Percentiles rank a stretch among this genome's conserved stretches.
Conservation (phyloP, 1,139 yeast genomes). For the Geotrichum europaeum region DNA sequence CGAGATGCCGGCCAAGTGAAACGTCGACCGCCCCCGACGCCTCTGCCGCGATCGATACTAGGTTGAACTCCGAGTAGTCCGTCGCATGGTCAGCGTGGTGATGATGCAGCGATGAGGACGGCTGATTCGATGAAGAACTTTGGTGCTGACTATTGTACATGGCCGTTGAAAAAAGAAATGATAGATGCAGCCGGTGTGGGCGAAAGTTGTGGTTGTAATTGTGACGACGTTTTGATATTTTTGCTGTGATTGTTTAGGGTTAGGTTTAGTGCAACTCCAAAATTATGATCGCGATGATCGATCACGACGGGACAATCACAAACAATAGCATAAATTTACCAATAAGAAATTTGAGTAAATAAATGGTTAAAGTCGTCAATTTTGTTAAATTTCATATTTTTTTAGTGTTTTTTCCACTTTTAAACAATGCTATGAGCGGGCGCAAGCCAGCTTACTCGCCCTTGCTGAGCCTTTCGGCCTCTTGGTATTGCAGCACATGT, state of each 20-base stretch:
- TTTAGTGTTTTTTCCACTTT: too few species aligned
- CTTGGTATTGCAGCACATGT: slow-evolving; percentile 24
- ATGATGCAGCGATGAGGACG: neutral
- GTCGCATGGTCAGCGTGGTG: slow-evolving; percentile 1
- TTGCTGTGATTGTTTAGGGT: neutral
- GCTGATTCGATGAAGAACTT: neutral
- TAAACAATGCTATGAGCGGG: neutral
- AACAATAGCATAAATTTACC: neutral
- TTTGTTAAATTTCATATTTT: neutral
- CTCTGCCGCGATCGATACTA: slow-evolving; percentile 19
- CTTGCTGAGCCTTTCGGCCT: slow-evolving; percentile 8
- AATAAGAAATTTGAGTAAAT: neutral
- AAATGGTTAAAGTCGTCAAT: neutral
- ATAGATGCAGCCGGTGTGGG: slow-evolving; percentile 3
- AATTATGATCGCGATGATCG: neutral
- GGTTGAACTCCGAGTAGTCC: slow-evolving; percentile 14
- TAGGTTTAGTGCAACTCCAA: slow-evolving; percentile 1
- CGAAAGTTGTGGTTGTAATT: slow-evolving; percentile 13
- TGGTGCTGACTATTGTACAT: slow-evolving; percentile 9
- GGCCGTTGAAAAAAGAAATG: neutral
- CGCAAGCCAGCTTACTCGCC: neutral
- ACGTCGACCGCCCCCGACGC: slow-evolving; percentile 20
- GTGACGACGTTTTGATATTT: slow-evolving; percentile 15
- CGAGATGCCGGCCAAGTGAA: slow-evolving; percentile 6
- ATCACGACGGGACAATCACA: too few species aligned